Base-by-base conservation (phyloP, 129 eudicot genomes). In the Artemisia annua region DNA sequence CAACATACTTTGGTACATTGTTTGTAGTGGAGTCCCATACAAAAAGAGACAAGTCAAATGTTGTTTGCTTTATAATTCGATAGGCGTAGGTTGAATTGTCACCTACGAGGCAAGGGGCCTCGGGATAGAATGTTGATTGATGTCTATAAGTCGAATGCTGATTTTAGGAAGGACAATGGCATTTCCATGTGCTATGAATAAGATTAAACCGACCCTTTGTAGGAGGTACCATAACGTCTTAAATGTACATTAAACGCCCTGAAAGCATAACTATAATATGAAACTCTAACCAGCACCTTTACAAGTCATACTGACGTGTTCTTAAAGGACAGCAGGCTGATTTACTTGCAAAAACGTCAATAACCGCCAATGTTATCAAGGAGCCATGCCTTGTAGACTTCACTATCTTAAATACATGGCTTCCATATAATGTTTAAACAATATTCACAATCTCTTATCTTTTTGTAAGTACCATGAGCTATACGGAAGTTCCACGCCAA, bases 51-150 rank as follows among this genome's bases (percentile, higher is more conserved):
- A 52, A 15, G 57, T 52, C 57, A 15, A 7, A 18, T 20, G 22
- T n/a, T 19, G 24, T 18, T 56, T 56, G 62, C 62, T 18, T 10
- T 56, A 5, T 56, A 56, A 56, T 7, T 56, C 12, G 30, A 56
- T 15, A 56, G 62, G 22, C 26, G 19, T 9, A 56, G 26, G 26
- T 56, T 56, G 62, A 56, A 56, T 19, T 56, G 62, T 5, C 62
- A 56, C 57, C 19, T n/a, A 56, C 18, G 62, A 56, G 19, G 30
- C 62, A 56, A 56, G 30, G 62, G 62, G 5, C 62, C 62, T 15
- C 7, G 26, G 4, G 62, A 56, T 56, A 5, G 22, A 16, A 56
- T 56, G 20, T 56, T n/a, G 62, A 56, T 56, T 56, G 62, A 56
- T 56, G 62, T 52, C 18, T 52, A 52, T 3, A 52, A 18, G 26